phyloP scores from a whole-genome alignment of 1,139 yeast genomes.

The Geotrichum cucujoidarum region DNA sequence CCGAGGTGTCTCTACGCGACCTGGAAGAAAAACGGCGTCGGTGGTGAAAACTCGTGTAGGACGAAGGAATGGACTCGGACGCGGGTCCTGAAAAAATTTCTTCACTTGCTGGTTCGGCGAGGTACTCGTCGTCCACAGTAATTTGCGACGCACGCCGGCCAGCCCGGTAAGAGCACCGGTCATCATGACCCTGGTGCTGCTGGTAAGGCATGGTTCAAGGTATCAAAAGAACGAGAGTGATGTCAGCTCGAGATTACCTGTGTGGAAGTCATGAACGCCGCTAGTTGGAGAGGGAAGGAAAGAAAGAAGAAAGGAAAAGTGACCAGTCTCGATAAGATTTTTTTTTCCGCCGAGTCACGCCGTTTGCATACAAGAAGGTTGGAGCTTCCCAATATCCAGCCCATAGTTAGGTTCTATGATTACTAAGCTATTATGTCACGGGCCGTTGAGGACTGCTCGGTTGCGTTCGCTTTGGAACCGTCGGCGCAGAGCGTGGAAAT shows the following conservation, averaged over 20 bases:
- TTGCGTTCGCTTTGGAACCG: too few relatives aligned
- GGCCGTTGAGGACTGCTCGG: too few relatives aligned
- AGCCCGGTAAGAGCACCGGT: background rate
- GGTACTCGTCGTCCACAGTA: conserved; percentile 24
- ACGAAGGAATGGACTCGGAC: conserved; percentile 82
- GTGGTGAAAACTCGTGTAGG: conserved; percentile 78
- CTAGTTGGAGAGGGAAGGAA: too few relatives aligned
- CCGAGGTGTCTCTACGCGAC: conserved; percentile 20
- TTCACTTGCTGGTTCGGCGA: conserved; percentile 39
- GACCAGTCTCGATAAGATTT: background rate
- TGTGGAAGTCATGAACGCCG: background rate
- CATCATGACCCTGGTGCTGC: background rate
- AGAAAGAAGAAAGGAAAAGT: background rate
- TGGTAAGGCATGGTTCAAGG: background rate
- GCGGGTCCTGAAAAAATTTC: conserved; percentile 92
- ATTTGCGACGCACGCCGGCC: background rate
- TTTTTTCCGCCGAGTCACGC: conserved; percentile 5
- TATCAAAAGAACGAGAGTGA: background rate
- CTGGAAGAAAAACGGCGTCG: conserved; percentile 42
- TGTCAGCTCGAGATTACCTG: background rate
- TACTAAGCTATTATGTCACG: too few relatives aligned
- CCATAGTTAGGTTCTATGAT: too few relatives aligned
- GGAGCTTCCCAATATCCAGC: too few relatives aligned
- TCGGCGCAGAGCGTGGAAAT: too few relatives aligned
- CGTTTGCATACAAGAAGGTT: conserved; percentile 11